Conservation (phyloP, 306 rosid species). For the Malus orientalis region DNA sequence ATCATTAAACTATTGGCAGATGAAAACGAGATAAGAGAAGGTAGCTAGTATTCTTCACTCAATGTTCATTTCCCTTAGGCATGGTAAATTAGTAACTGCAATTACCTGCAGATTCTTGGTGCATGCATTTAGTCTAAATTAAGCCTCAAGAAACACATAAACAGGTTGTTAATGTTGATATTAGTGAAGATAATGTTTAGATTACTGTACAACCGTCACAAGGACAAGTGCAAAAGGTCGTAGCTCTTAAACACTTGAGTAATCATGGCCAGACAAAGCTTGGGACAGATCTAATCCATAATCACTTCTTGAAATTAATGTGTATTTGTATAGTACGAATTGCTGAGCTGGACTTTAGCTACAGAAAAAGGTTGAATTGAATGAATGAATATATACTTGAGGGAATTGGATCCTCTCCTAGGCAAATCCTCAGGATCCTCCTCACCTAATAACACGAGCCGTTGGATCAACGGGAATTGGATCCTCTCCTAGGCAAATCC, state of each 20-base stretch:
- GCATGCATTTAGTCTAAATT: background rate
- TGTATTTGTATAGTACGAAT: slow-evolving; percentile 21
- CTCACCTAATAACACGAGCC: too few species aligned
- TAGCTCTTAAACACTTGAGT: slow-evolving; percentile 22
- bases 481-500: too few species aligned
- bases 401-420: too few species aligned
- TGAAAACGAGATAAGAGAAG: background rate
- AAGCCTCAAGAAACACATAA: background rate
- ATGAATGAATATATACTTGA: background rate
- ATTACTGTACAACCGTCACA: background rate
- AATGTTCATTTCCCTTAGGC: background rate
- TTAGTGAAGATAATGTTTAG: background rate
- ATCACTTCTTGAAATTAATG: slow-evolving; percentile 25
- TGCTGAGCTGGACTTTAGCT: slow-evolving; percentile 33
- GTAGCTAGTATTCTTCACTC: too few species aligned
- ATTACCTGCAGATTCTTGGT: background rate
- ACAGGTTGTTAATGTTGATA: background rate
- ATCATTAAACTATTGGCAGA: background rate
- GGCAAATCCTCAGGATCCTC: too few species aligned
- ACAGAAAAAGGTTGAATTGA: background rate
- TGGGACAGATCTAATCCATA: slow-evolving; percentile 62
- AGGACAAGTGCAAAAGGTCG: slow-evolving; percentile 9
- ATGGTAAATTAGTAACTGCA: background rate
- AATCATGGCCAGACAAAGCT: slow-evolving; percentile 38
- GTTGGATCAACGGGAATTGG: too few species aligned